Conservation (phyloP, 768 basidiomycete species). For the Hydnum rufescens region DNA sequence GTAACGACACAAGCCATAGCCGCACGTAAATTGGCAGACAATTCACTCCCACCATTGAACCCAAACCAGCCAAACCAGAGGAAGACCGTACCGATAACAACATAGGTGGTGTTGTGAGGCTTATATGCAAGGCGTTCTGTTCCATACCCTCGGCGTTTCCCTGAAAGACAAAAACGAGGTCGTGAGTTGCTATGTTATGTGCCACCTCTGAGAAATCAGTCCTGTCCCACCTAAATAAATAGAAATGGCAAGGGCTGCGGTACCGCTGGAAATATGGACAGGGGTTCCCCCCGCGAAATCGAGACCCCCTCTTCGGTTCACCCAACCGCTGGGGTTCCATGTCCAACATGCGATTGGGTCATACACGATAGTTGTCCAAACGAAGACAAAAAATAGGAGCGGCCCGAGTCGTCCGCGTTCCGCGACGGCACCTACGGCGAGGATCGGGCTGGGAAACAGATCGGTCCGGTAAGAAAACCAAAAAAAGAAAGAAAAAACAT, state of each 20-base stretch:
- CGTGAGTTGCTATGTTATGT: too few species aligned
- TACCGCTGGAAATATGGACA: slow-evolving; percentile 89
- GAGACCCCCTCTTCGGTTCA: slow-evolving; percentile 57
- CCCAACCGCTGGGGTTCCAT: slow-evolving; percentile 72
- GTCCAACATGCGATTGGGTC: slow-evolving; percentile 94
- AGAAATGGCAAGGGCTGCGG: slow-evolving; percentile 62
- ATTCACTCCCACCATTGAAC: slow-evolving; percentile 84
- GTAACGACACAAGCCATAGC: slow-evolving; percentile 82
- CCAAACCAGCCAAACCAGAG: slow-evolving; percentile 95
- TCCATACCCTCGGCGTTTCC: slow-evolving; percentile 79
- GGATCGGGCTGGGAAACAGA: slow-evolving; percentile 36
- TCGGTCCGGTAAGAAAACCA: background rate
- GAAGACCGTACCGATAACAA: slow-evolving; percentile 80
- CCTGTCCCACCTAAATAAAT: slow-evolving; percentile 41
- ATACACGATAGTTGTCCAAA: slow-evolving; percentile 76
- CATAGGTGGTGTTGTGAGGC: slow-evolving; percentile 84
- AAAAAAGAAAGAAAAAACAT: slow-evolving; percentile 11
- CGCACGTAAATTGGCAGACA: slow-evolving; percentile 75
- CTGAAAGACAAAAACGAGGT: too few species aligned
- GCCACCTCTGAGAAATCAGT: too few species aligned
- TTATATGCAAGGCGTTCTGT: slow-evolving; percentile 82
- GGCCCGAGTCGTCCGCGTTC: slow-evolving; percentile 79
- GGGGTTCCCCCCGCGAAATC: slow-evolving; percentile 94
- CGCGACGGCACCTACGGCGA: slow-evolving; percentile 82
- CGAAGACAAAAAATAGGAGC: slow-evolving; percentile 71